A percentile compares a stretch with the other conserved stretches of the same genome.
Evolutionary conservation across 2,329 filamentous ascomycete genomes (phyloP).

Genomic region (Sordariomycetes sp.): DNA sequence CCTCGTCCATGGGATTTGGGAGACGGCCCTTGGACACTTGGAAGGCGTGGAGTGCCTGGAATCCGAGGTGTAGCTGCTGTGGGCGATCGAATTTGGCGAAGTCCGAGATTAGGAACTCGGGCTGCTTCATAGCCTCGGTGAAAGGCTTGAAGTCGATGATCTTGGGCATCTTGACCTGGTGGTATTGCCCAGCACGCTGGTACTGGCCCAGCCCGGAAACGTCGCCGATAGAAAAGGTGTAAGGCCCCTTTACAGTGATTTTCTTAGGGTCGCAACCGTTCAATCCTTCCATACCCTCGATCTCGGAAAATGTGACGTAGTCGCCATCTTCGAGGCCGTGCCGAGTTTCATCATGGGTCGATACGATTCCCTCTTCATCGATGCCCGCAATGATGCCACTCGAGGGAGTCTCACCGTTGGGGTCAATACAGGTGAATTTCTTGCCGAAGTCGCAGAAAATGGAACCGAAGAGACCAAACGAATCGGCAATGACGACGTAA

Average conservation of each 20-base stretch:
- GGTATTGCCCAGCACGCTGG: slow-evolving; percentile 78
- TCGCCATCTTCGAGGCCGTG: slow-evolving; percentile 96
- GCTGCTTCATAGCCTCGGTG: slow-evolving; percentile 68
- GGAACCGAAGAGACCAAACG: slow-evolving; percentile 86
- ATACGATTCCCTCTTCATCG: slow-evolving; percentile 82
- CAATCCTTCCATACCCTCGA: slow-evolving; percentile 83
- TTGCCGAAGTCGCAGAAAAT: slow-evolving; percentile 97
- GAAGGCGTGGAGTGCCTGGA: slow-evolving; percentile 88
- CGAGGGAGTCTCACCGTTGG: slow-evolving; percentile 80
- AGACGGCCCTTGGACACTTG: slow-evolving; percentile 64
- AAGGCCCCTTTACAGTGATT: slow-evolving; percentile 88
- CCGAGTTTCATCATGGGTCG: slow-evolving; percentile 85
- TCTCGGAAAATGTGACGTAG: slow-evolving; percentile 87
- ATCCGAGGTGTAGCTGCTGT: slow-evolving; percentile 80
- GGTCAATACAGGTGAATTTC: slow-evolving; percentile 82
- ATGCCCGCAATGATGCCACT: slow-evolving; percentile 87
- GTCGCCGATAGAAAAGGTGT: slow-evolving; percentile 95
- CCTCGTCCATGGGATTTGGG: slow-evolving; percentile 75
- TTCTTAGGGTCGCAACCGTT: slow-evolving; percentile 81
- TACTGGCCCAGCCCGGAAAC: slow-evolving; percentile 83
- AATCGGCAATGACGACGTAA: slow-evolving; percentile 79
- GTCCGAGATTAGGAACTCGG: slow-evolving; percentile 85
- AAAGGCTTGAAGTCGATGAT: slow-evolving; percentile 81
- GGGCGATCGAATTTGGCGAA: slow-evolving; percentile 97
- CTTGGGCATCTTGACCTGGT: slow-evolving; percentile 98